Percentiles rank a stretch among this genome's conserved stretches.
phyloP scores from a whole-genome alignment of 805 yeast genomes.

The Barnettozyma botsteinii region DNA sequence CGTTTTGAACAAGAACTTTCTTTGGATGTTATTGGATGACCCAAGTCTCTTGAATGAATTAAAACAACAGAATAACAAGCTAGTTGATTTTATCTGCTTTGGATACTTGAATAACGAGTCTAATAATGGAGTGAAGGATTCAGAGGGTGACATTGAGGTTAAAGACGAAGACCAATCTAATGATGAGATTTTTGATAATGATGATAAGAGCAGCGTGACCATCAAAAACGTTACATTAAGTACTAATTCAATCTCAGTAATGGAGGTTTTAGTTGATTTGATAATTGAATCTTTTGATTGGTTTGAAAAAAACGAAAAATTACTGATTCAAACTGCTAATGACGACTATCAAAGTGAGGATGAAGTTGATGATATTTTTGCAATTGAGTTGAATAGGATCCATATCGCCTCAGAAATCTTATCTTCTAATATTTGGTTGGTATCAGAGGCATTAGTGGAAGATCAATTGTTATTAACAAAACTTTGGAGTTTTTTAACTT shows the following conservation, averaged over 20 bases:
- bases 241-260: conserved; percentile 31
- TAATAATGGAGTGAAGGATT: not conserved
- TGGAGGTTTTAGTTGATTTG: conserved; percentile 39
- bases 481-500: conserved; percentile 75
- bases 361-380: conserved; percentile 18
- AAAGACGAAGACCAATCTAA: not conserved
- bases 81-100: conserved; percentile 47
- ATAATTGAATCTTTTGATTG: conserved; percentile 37
- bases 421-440: conserved; percentile 85
- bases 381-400: conserved; percentile 30
- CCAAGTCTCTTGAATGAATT: conserved; percentile 33
- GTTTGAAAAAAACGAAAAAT: conserved; percentile 26
- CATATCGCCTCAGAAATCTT: conserved; percentile 79
- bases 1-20: conserved; percentile 26
- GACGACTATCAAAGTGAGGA: conserved; percentile 13
- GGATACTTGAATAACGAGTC: conserved; percentile 31
- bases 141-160: not conserved
- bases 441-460: conserved; percentile 84
- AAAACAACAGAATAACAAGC: conserved; percentile 34
- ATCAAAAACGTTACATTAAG: not conserved
- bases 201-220: conserved; percentile 20
- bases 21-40: conserved; percentile 33
- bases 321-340: conserved; percentile 7
- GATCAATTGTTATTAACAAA: conserved; percentile 54
- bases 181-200: not conserved